Base-by-base conservation (phyloP, 73 alveolate genomes). In the Tetrahymena borealis region DNA sequence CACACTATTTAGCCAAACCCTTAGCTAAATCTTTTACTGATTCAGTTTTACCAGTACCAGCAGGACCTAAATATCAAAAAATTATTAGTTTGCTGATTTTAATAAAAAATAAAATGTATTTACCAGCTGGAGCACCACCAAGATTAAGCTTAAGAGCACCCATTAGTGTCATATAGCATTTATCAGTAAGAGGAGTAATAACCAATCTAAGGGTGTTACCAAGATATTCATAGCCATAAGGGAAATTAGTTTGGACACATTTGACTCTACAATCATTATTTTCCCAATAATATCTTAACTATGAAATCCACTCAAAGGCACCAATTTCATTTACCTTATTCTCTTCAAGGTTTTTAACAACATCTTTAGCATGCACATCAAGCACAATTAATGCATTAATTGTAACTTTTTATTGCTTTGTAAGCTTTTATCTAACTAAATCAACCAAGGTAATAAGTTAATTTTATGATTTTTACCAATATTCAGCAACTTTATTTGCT, bases 261-360 rank as follows among this genome's bases (percentile, higher is more conserved):
- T 98, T 98, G 38, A 98, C 99, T 78, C 91, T 94, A 96, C 99
- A 97, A 94, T 97, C 98, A 78, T 97, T 97, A 60, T 91, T 97
- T 95, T 98, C 99, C 99, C 99, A 99, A 97, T 99, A 99, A 97
- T 99, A 99, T 95, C 99, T 98, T 95, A 99, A 97, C 92, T 99
- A 98, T 93, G 99, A 97, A 93, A 99, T 98, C 99, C 99, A 99
- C 93, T 99, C 99, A 94, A 99, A 99, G 92, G 99, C 99, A 94
- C 94, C 94, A 38, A 95, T 94, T 94, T 96, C 97, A 32, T 95
- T 93, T 18, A 99, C 98, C 91, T 97, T 97, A 94, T 98, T 98
- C 78, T 96, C 94, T 36, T 96, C 96, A 33, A 99, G 96, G 90
- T 96, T 98, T 91, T 96, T 99, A 91, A 99, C 99, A 12, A 99